Evolutionary conservation across 1,284 basidiomycete species (phyloP).

Genomic region (Ustilago bromivora): DNA sequence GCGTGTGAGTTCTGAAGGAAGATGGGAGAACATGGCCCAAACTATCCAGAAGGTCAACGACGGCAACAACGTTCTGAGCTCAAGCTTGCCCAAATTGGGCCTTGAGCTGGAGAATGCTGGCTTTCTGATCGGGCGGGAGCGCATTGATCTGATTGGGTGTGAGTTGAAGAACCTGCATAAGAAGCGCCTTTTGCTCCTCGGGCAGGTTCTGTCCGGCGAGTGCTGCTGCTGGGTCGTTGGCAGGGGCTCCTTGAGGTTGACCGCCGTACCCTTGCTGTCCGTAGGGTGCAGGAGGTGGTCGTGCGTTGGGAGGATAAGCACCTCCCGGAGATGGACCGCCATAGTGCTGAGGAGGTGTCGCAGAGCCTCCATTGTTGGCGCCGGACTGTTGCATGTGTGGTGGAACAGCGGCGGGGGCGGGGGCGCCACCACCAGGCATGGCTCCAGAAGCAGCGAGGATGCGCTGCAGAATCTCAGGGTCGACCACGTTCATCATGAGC

Average conservation of each 20-base stretch:
- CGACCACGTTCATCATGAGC: constrained; percentile 93
- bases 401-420: constrained; percentile 21
- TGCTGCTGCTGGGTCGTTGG: constrained; percentile 49
- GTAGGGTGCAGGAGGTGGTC: constrained; percentile 36
- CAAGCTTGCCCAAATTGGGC: constrained; percentile 64
- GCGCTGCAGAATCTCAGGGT: constrained; percentile 82
- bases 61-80: not conserved
- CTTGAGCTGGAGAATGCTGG: constrained; percentile 80
- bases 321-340: constrained; percentile 21
- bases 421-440: constrained; percentile 21
- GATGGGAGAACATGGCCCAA: not conserved
- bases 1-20: not conserved
- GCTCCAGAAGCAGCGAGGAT: constrained; percentile 62
- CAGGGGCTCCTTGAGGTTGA: constrained; percentile 26
- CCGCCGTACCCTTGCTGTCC: constrained; percentile 31
- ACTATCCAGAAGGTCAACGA: not conserved
- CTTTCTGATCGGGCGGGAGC: constrained; percentile 83
- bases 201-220: constrained; percentile 52
- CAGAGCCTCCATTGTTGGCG: constrained; percentile 27
- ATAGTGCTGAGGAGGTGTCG: constrained; percentile 48
- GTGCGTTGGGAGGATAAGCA: constrained; percentile 17
- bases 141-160: constrained; percentile 88
- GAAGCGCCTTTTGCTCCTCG: constrained; percentile 61
- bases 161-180: constrained; percentile 81
- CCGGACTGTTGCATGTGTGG: constrained; percentile 41